A percentile compares a stretch with the other conserved stretches of the same genome.
phyloP scores from a whole-genome alignment of 83 land plant genomes.

The Isoetes engelmannii region DNA sequence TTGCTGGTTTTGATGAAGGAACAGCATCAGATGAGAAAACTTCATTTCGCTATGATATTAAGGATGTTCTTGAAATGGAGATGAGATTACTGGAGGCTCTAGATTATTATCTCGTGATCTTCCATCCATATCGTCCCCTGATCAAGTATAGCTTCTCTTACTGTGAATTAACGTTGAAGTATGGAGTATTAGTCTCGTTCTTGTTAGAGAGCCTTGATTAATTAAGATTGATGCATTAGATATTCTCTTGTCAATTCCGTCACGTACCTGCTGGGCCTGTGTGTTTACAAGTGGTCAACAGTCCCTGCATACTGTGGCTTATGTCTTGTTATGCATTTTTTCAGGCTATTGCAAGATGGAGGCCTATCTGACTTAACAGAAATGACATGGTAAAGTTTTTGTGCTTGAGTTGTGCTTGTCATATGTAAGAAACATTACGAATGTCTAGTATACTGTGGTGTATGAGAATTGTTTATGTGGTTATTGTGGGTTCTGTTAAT shows the following conservation, averaged over 20 bases:
- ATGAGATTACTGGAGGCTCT: constrained; percentile 95
- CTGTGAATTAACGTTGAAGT: neutral
- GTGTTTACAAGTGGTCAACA: no score
- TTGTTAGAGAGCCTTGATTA: neutral
- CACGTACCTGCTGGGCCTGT: no score
- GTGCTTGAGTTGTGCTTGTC: neutral
- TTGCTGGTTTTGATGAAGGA: neutral
- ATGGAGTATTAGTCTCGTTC: neutral
- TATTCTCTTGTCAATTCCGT: no score
- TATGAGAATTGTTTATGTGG: no score
- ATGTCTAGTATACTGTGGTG: no score
- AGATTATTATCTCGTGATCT: constrained; percentile 84
- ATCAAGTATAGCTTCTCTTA: constrained; percentile 45
- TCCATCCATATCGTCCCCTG: constrained; percentile 81
- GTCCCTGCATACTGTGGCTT: no score
- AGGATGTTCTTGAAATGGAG: constrained; percentile 95
- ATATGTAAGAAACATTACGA: neutral
- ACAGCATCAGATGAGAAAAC: constrained; percentile 31
- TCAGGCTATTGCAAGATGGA: constrained; percentile 85
- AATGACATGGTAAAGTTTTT: constrained; percentile 41
- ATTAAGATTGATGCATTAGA: neutral
- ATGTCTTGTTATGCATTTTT: neutral
- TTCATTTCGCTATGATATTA: constrained; percentile 47
- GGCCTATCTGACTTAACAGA: constrained; percentile 52
- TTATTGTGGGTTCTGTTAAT: no score